Evolutionary conservation across 306 rosid species (phyloP), one percentile per base, ranked within the genome.

Genomic region (Quercus alba): DNA sequence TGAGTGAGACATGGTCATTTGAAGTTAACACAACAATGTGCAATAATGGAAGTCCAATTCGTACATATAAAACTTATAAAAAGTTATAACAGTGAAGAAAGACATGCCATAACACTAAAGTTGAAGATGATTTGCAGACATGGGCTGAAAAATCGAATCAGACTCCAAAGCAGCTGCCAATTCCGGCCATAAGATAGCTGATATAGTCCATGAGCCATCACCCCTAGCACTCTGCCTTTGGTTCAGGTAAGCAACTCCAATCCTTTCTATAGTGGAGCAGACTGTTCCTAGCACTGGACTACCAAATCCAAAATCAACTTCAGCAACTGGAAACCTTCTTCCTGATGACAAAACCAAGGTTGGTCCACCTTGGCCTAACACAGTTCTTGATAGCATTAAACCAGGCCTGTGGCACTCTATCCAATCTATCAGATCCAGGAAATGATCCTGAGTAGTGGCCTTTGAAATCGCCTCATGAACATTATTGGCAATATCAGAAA

Each of bases 181-280:
- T 76, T 88, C 79, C 4, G 98, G 97, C 95, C 97, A 93, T 30
- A 94, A 56, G 76, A 94, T 94, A 61, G 97, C 94, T 19, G 98
- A 92, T 23, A 94, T 85, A 2, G 90, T 92, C 98, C 98, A 90
- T 0, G 98, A 91, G 33, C 97, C 98, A 85, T 91, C 89, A 49
- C 87, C 92, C 41, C 66, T 80, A 7, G 89, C 97, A 86, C 95
- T 90, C 17, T 81, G 86, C 86, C 98, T 91, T 64, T 94, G 98
- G 76, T 94, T 94, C 90, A 94, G 77, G 75, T 90, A 92, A 76
- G 91, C 94, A 84, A 92, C 97, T 30, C 98, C 97, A 23, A 88
- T 84, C 70, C 66, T 85, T 73, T 85, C 86, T 12, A 91, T 58
- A 3, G 88, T 87, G 64, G 87, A 90, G 38, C 97, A 86, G 23